Conservation (phyloP, 148 eudicot genomes). For the Drosera capensis region DNA sequence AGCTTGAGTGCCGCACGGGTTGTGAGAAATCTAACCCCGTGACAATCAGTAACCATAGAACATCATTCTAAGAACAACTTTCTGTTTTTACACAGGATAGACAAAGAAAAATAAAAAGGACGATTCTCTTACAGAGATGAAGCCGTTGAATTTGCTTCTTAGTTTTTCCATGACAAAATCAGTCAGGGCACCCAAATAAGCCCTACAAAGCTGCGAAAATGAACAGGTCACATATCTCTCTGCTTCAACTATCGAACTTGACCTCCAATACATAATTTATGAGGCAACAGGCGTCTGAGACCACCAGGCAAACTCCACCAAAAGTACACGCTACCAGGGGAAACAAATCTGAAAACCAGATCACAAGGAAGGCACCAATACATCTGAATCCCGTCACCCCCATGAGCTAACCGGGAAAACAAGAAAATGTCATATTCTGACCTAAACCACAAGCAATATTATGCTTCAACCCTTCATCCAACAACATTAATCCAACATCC, state of each 20-base stretch:
- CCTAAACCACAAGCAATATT: constrained; percentile 25
- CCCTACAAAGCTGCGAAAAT: constrained; percentile 19
- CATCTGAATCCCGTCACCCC: constrained; percentile 8
- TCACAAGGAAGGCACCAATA: constrained; percentile 8
- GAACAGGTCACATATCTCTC: constrained; percentile 24
- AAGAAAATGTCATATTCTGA: constrained; percentile 59
- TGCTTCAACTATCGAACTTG: constrained; percentile 28
- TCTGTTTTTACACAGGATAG: not conserved
- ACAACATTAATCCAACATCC: not conserved
- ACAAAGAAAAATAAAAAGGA: constrained; percentile 1
- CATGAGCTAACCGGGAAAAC: constrained; percentile 28
- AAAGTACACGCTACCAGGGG: constrained; percentile 8
- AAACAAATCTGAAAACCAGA: constrained; percentile 5
- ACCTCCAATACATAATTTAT: constrained; percentile 23
- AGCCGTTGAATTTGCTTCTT: constrained; percentile 28
- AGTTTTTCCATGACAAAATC: constrained; percentile 31
- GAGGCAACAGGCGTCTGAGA: constrained; percentile 6
- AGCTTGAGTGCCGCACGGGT: too few relatives aligned
- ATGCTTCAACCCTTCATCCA: constrained; percentile 1
- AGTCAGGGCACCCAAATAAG: constrained; percentile 28
- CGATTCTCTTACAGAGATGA: constrained; percentile 37
- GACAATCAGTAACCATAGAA: too few relatives aligned
- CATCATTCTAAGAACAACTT: too few relatives aligned
- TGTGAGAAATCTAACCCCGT: too few relatives aligned
- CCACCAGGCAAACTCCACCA: constrained; percentile 1